A percentile compares a stretch with the other conserved stretches of the same genome.
Evolutionary conservation across 331 rosid species (phyloP).

Genomic region (Acacia concinna): DNA sequence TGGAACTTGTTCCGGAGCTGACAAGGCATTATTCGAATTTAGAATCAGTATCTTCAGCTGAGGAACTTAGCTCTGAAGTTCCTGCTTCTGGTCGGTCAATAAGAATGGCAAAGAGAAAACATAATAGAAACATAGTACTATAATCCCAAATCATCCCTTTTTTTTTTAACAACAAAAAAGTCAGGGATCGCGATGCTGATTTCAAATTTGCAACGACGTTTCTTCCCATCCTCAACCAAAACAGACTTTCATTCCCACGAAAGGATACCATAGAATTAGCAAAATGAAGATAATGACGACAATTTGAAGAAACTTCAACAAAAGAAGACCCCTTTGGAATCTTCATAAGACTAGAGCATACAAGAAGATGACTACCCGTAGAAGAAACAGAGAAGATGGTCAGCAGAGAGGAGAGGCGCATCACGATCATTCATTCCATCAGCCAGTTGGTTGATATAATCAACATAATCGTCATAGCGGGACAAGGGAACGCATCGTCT

Average conservation of each 20-base stretch:
- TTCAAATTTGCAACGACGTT: neutral
- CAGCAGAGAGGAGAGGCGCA: slow-evolving; percentile 57
- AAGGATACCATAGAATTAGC: neutral
- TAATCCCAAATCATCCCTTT: neutral
- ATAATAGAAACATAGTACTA: neutral
- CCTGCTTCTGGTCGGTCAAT: neutral
- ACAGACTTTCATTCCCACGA: neutral
- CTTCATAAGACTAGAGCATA: neutral
- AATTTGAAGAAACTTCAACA: neutral
- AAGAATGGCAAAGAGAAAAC: neutral
- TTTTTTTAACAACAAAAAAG: neutral
- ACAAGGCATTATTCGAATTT: neutral
- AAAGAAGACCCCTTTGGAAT: neutral
- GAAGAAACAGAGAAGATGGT: slow-evolving; percentile 67
- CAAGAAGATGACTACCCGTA: slow-evolving; percentile 39
- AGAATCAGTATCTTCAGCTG: neutral
- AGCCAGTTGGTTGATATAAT: slow-evolving; percentile 46
- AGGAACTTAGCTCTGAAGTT: neutral
- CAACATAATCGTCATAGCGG: slow-evolving; percentile 52
- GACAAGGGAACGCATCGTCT: slow-evolving; percentile 47
- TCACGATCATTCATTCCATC: slow-evolving; percentile 23
- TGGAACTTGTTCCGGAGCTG: slow-evolving; percentile 63
- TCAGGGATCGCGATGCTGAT: neutral
- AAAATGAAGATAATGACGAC: neutral
- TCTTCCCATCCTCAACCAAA: neutral